Conservation (phyloP, 1,284 basidiomycete genomes). For the Anthracocystis setariae region DNA sequence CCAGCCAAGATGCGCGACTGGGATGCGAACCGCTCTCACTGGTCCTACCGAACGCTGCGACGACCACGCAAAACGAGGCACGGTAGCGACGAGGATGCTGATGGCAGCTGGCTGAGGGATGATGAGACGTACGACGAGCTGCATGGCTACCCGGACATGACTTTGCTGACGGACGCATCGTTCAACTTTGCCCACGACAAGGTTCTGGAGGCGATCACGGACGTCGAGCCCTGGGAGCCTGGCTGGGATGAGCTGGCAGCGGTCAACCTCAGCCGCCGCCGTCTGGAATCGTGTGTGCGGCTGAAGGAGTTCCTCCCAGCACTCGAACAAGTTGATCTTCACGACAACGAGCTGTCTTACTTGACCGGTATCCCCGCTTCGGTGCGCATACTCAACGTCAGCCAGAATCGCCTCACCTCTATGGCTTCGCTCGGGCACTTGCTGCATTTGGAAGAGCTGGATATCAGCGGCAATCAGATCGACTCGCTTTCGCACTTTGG, state of each 20-base stretch:
- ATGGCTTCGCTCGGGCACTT: slow-evolving; percentile 90
- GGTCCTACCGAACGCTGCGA: slow-evolving; percentile 40
- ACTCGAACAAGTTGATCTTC: slow-evolving; percentile 81
- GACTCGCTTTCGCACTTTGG: slow-evolving; percentile 71
- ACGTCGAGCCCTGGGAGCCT: slow-evolving; percentile 92
- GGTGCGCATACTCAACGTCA: slow-evolving; percentile 51
- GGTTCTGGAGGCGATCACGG: slow-evolving; percentile 90
- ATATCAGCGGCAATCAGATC: slow-evolving; percentile 89
- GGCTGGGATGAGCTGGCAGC: slow-evolving; percentile 84
- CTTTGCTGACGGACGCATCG: slow-evolving; percentile 82
- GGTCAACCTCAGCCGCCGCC: slow-evolving; percentile 82
- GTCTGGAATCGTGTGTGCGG: slow-evolving; percentile 86
- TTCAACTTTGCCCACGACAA: slow-evolving; percentile 91
- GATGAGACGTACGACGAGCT: slow-evolving; percentile 47
- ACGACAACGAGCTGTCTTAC: slow-evolving; percentile 59
- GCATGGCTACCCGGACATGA: slow-evolving; percentile 51
- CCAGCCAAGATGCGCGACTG: slow-evolving; percentile 21
- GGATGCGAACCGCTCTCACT: slow-evolving; percentile 34
- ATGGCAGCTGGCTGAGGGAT: slow-evolving; percentile 18
- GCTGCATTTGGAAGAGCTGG: slow-evolving; percentile 83
- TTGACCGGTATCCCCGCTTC: slow-evolving; percentile 59
- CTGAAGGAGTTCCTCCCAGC: slow-evolving; percentile 92
- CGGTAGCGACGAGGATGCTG: slow-evolving; percentile 9
- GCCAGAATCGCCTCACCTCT: slow-evolving; percentile 75
- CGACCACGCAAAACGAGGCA: slow-evolving; percentile 31